Evolutionary conservation across 352 stramenopile genomes (phyloP).

Genomic region (Phytopythium cucurbitacearum): DNA sequence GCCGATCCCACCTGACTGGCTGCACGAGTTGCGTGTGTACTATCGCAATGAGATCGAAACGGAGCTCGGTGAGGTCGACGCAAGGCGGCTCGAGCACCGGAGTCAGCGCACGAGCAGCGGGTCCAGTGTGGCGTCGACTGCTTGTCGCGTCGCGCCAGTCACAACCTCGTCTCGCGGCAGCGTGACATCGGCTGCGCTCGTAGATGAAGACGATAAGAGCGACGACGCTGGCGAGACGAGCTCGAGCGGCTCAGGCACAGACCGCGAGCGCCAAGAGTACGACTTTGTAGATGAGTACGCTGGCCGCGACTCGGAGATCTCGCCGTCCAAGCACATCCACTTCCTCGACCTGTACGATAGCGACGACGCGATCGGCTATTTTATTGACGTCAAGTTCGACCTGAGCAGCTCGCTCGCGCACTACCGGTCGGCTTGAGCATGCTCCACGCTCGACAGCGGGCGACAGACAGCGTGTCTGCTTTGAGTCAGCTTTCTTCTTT

Average conservation of each 20-base stretch:
- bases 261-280: constrained; percentile 53
- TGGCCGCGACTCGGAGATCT: constrained; percentile 38
- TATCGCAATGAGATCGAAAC: constrained; percentile 57
- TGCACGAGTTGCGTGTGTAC: constrained; percentile 67
- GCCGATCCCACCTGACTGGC: constrained; percentile 63
- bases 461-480: too few relatives aligned
- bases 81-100: constrained; percentile 13
- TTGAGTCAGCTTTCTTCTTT: too few relatives aligned
- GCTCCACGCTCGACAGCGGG: too few relatives aligned
- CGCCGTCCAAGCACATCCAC: constrained; percentile 47
- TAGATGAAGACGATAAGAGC: constrained; percentile 9
- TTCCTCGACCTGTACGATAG: constrained; percentile 63
- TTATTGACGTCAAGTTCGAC: constrained; percentile 70
- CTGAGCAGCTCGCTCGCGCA: constrained; percentile 9
- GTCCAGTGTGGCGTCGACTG: too few relatives aligned
- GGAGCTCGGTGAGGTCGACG: constrained; percentile 43
- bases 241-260: constrained; percentile 15
- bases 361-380: constrained; percentile 47
- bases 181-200: too few relatives aligned
- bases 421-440: background rate
- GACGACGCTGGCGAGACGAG: constrained; percentile 16
- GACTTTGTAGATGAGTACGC: constrained; percentile 77
- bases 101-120: too few relatives aligned
- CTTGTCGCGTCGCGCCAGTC: too few relatives aligned
- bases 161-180: too few relatives aligned